These are phyloP conservation scores for Fusarium annulatum DNA, from an alignment of 2,329 filamentous ascomycete genomes.

Conservation along the genomic window DNA sequence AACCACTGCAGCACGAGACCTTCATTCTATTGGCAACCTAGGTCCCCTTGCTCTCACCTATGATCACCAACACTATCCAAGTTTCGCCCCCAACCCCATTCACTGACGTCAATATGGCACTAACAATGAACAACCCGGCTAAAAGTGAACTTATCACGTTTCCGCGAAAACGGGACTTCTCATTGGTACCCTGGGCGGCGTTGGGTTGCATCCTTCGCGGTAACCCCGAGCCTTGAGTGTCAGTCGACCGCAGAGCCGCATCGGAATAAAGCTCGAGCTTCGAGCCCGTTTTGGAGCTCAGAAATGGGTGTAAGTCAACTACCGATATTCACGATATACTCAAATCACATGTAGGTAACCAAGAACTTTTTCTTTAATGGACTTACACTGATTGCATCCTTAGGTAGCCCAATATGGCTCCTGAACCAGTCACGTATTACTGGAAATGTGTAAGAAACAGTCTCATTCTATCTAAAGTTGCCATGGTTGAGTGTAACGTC, in stretches of 20 bases:
- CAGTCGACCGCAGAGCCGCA: constrained; percentile 9
- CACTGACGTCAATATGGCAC: neutral
- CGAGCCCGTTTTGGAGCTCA: neutral
- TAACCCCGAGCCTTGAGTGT: neutral
- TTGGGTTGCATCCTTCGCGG: neutral
- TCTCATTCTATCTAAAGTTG: too few relatives aligned
- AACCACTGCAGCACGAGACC: neutral
- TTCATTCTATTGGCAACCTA: neutral
- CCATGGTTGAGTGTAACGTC: neutral
- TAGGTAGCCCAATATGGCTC: neutral
- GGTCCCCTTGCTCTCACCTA: neutral
- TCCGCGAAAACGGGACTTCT: neutral
- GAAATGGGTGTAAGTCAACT: neutral
- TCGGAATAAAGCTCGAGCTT: constrained; percentile 12
- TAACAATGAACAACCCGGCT: neutral
- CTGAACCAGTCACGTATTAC: neutral
- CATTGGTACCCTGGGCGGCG: neutral
- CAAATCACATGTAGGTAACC: neutral
- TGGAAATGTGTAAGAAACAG: constrained; percentile 4
- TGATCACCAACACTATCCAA: neutral
- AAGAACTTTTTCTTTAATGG: neutral
- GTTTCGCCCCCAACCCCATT: neutral
- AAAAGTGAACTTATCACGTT: neutral
- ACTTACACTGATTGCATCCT: neutral
- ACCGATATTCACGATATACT: neutral